These are phyloP conservation scores for Xylaria sp. DNA, from an alignment of 495 filamentous ascomycete species.

Conservation along the genomic window DNA sequence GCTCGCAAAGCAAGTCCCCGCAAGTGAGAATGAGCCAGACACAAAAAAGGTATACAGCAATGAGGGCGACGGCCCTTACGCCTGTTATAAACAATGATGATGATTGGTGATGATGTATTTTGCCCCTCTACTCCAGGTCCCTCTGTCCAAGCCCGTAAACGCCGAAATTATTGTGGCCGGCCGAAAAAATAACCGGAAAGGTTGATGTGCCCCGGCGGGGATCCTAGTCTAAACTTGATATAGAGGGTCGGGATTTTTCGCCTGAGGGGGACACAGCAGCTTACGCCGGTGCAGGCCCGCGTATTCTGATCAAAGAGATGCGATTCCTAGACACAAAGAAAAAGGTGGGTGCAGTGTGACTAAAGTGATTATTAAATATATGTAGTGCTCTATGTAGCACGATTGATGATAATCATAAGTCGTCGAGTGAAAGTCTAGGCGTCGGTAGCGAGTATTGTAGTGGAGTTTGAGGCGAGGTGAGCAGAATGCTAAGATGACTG, in stretches of 20 bases:
- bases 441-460: conserved; percentile 14
- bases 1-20: background rate
- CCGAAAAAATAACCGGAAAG: conserved; percentile 25
- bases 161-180: conserved; percentile 34
- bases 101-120: conserved; percentile 10
- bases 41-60: conserved; percentile 37
- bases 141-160: conserved; percentile 41
- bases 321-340: conserved; percentile 34
- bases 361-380: conserved; percentile 32
- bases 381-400: conserved; percentile 31
- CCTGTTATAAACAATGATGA: conserved; percentile 31
- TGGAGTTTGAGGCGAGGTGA: conserved; percentile 21
- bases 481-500: conserved; percentile 24
- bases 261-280: background rate
- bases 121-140: conserved; percentile 35
- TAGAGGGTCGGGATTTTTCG: conserved; percentile 13
- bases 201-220: background rate
- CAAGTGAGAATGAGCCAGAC: conserved; percentile 16
- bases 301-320: conserved; percentile 18
- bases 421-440: conserved; percentile 33
- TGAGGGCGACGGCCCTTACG: conserved; percentile 26
- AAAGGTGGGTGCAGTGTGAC: conserved; percentile 27
- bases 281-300: background rate
- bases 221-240: background rate
- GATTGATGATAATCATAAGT: conserved; percentile 34